phyloP scores from a whole-genome alignment of 2,329 filamentous ascomycete genomes.

The Colletotrichum orbiculare region DNA sequence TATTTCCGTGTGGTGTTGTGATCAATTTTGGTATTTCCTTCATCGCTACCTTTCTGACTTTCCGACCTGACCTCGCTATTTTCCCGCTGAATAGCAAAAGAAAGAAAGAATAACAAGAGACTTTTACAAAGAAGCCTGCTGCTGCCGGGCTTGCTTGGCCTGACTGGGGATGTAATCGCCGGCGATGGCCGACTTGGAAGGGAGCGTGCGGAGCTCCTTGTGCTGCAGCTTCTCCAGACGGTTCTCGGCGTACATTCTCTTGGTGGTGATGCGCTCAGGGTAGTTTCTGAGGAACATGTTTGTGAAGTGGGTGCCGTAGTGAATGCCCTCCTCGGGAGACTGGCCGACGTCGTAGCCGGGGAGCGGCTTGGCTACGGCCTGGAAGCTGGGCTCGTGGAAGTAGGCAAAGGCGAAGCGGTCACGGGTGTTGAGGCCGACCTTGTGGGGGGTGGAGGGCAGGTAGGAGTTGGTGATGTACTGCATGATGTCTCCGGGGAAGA shows the following conservation, averaged over 20 bases:
- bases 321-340: slow-evolving; percentile 51
- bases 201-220: slow-evolving; percentile 41
- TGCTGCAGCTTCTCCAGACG: slow-evolving; percentile 42
- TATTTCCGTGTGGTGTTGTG: not conserved
- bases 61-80: not conserved
- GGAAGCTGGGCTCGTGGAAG: slow-evolving; percentile 63
- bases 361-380: slow-evolving; percentile 55
- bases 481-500: slow-evolving; percentile 65
- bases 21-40: slow-evolving; percentile 14
- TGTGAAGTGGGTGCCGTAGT: slow-evolving; percentile 64
- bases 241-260: slow-evolving; percentile 48
- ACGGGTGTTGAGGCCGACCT: slow-evolving; percentile 59
- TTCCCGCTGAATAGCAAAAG: not conserved
- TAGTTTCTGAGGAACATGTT: slow-evolving; percentile 64
- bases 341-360: slow-evolving; percentile 49
- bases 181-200: not conserved
- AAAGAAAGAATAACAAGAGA: not conserved
- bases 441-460: slow-evolving; percentile 60
- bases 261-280: slow-evolving; percentile 57
- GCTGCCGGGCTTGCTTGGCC: not conserved
- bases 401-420: slow-evolving; percentile 62
- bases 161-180: slow-evolving; percentile 1
- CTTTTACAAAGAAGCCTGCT: slow-evolving; percentile 3
- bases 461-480: slow-evolving; percentile 59
- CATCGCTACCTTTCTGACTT: not conserved